Percentiles rank a stretch among this genome's conserved stretches.
Evolutionary conservation across 179 eudicot genomes (phyloP).

Genomic region (Camellia oleifera): DNA sequence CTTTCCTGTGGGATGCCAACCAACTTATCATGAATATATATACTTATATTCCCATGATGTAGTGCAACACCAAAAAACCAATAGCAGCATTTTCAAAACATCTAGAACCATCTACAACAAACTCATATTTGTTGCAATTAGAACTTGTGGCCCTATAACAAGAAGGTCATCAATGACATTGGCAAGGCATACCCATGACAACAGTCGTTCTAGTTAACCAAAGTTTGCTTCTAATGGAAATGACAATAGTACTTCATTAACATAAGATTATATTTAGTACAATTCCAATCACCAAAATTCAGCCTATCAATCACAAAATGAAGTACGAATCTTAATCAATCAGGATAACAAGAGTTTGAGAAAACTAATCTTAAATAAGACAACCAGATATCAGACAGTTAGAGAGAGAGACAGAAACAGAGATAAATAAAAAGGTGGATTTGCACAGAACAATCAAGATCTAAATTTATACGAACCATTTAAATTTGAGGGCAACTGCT

Average conservation of each 20-base stretch:
- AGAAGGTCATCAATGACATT: not conserved
- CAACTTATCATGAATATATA: not conserved
- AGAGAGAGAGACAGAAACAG: not conserved
- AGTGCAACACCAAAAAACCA: not conserved
- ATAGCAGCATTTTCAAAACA: not conserved
- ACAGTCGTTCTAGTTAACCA: not conserved
- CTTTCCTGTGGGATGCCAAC: not conserved
- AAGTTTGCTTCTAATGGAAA: not conserved
- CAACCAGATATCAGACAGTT: not conserved
- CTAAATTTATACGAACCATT: conserved; percentile 32
- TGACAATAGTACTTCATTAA: not conserved
- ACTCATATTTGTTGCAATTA: not conserved
- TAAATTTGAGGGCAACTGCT: conserved; percentile 36
- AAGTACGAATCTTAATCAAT: not conserved
- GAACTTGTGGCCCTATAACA: not conserved
- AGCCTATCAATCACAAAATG: not conserved
- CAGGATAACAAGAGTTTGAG: not conserved
- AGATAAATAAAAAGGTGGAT: not conserved
- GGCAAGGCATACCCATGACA: not conserved
- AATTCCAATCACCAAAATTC: not conserved
- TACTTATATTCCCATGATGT: not conserved
- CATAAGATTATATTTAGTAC: no score
- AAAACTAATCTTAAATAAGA: not conserved
- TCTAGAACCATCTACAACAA: not conserved
- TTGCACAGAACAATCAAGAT: no score